Conservation (phyloP, 129 eudicot genomes). For the Lactuca sativa region DNA sequence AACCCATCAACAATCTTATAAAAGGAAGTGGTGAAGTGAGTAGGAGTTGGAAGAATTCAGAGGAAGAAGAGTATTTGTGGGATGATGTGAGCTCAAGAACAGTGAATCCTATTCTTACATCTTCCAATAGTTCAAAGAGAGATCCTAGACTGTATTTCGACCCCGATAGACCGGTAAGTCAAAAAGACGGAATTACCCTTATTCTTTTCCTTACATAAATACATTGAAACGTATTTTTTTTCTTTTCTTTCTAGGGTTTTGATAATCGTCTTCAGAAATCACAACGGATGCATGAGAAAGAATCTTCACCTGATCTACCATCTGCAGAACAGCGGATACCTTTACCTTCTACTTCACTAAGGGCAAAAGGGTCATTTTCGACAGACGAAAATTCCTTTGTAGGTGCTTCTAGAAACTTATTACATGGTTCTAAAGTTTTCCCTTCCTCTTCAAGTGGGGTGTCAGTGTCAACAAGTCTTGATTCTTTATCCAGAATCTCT, state of each 20-base stretch:
- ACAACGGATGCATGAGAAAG: background rate
- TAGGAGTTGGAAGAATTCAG: constrained; percentile 75
- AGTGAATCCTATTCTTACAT: constrained; percentile 34
- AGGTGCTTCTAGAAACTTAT: background rate
- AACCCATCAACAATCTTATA: constrained; percentile 14
- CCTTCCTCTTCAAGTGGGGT: no score
- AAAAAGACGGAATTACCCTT: background rate
- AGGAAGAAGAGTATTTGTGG: constrained; percentile 90
- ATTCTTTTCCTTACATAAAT: no score
- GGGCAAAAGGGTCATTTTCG: background rate
- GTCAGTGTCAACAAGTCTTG: no score
- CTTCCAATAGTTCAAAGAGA: constrained; percentile 36
- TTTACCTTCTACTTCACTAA: background rate
- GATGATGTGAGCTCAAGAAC: constrained; percentile 60
- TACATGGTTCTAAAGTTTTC: no score
- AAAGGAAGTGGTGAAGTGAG: constrained; percentile 45
- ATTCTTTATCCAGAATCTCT: no score
- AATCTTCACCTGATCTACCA: background rate
- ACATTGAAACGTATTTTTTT: no score
- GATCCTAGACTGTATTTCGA: constrained; percentile 53
- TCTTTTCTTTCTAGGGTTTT: background rate
- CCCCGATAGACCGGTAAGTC: constrained; percentile 51
- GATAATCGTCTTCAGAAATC: background rate
- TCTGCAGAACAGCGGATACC: no score
- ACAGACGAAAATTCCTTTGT: background rate